Conservation (phyloP, 129 eudicot genomes). For the Escallonia herrerae region DNA sequence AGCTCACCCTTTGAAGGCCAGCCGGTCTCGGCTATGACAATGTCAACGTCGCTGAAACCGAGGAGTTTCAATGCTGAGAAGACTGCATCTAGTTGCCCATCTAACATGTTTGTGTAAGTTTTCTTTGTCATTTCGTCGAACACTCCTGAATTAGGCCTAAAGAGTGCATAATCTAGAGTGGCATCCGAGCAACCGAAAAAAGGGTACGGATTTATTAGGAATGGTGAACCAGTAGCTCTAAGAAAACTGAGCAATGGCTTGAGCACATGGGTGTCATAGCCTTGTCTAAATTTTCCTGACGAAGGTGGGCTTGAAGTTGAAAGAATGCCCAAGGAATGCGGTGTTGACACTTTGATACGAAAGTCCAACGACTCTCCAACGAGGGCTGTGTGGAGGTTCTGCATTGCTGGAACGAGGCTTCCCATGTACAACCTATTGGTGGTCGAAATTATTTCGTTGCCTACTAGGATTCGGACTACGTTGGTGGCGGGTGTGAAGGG, state of each 20-base stretch:
- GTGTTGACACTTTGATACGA: constrained; percentile 62
- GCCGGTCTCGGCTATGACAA: constrained; percentile 81
- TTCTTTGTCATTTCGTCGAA: constrained; percentile 37
- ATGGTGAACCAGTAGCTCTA: constrained; percentile 60
- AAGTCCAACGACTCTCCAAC: constrained; percentile 41
- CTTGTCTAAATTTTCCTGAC: constrained; percentile 51
- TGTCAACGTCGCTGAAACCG: constrained; percentile 48
- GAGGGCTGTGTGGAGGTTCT: constrained; percentile 65
- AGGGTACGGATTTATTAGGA: constrained; percentile 85
- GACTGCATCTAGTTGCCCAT: constrained; percentile 73
- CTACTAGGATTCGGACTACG: constrained; percentile 66
- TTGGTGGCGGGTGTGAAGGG: constrained; percentile 62
- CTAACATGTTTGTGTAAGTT: constrained; percentile 74
- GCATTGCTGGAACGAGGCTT: constrained; percentile 80
- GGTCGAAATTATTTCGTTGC: constrained; percentile 77
- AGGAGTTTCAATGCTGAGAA: constrained; percentile 62
- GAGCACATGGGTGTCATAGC: constrained; percentile 40
- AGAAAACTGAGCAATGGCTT: constrained; percentile 56
- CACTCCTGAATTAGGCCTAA: constrained; percentile 61
- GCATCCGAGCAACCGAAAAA: constrained; percentile 51
- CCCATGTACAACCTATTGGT: constrained; percentile 33
- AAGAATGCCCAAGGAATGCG: constrained; percentile 60
- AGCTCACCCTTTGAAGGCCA: constrained; percentile 88
- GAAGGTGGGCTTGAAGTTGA: constrained; percentile 78
- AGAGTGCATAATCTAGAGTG: constrained; percentile 64